Evolutionary conservation across 805 yeast species (phyloP).

Genomic region (Groenewaldozyma salmanticensis): DNA sequence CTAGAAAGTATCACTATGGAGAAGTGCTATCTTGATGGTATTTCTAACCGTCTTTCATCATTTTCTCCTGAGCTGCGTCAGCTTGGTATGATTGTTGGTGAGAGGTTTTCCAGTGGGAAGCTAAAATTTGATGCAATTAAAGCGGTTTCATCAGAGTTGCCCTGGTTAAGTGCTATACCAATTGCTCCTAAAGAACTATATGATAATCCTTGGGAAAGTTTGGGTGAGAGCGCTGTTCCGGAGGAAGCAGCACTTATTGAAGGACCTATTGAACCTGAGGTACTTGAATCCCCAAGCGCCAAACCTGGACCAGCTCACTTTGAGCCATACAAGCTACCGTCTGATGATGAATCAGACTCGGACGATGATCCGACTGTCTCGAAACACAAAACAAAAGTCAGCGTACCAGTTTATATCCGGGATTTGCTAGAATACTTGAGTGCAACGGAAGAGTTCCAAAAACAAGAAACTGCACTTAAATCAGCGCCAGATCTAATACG

Average conservation of each 20-base stretch:
- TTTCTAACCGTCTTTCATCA: constrained; percentile 14
- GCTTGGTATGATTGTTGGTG: constrained; percentile 15
- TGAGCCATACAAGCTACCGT: constrained; percentile 18
- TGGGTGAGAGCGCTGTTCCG: constrained; percentile 5
- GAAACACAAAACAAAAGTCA: constrained; percentile 26
- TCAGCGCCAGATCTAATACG: constrained; percentile 52
- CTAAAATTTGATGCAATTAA: neutral
- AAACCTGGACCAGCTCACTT: constrained; percentile 7
- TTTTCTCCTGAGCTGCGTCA: constrained; percentile 14
- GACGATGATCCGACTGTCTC: constrained; percentile 36
- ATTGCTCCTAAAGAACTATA: constrained; percentile 6
- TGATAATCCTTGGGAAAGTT: constrained; percentile 4
- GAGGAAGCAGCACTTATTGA: neutral
- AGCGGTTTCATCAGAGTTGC: too few relatives aligned
- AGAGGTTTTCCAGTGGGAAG: constrained; percentile 1
- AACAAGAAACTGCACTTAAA: constrained; percentile 39
- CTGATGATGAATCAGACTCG: constrained; percentile 37
- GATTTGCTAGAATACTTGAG: constrained; percentile 54
- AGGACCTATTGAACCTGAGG: constrained; percentile 1
- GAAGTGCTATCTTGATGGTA: constrained; percentile 16
- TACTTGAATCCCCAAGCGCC: constrained; percentile 9
- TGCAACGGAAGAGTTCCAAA: constrained; percentile 39
- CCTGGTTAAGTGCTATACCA: neutral
- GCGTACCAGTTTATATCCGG: constrained; percentile 58
- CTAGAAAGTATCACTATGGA: constrained; percentile 2